phyloP scores from a whole-genome alignment of 306 rosid genomes.

The Abrus precatorius region DNA sequence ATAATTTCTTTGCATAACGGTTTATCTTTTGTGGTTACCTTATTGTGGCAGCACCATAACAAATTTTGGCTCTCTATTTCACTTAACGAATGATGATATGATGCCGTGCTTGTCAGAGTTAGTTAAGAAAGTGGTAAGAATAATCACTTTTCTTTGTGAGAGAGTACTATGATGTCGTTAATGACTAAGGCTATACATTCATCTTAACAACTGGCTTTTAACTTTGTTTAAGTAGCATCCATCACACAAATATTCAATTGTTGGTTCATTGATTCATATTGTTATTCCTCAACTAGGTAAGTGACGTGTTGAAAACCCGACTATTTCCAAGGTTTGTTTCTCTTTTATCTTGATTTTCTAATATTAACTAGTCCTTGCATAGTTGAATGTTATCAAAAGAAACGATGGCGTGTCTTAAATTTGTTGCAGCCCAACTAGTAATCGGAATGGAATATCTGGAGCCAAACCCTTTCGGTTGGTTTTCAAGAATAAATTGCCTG shows the following conservation, averaged over 20 bases:
- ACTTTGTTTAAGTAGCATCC: not conserved
- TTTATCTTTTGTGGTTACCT: not conserved
- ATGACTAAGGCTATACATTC: not conserved
- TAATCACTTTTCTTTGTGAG: not conserved
- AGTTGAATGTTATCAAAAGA: no score
- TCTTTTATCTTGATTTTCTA: conserved; percentile 6
- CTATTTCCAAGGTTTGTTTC: conserved; percentile 51
- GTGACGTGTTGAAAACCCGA: conserved; percentile 53
- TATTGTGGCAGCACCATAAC: conserved; percentile 43
- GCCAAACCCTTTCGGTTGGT: conserved; percentile 38
- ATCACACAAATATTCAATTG: not conserved
- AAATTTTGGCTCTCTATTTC: not conserved
- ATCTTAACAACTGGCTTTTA: not conserved
- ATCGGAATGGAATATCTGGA: not conserved
- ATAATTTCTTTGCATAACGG: not conserved
- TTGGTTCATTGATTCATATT: not conserved
- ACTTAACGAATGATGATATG: not conserved
- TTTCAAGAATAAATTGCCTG: conserved; percentile 48
- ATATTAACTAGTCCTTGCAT: not conserved
- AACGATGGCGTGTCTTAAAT: not conserved
- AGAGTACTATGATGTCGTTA: not conserved
- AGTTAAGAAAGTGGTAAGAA: conserved; percentile 43
- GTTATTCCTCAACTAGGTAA: conserved; percentile 47
- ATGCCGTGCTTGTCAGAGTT: conserved; percentile 2
- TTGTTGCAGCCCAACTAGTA: not conserved